A percentile compares a stretch with the other conserved stretches of the same genome.
phyloP scores from a whole-genome alignment of 768 basidiomycete genomes.

The Tylopilus rubrobrunneus region DNA sequence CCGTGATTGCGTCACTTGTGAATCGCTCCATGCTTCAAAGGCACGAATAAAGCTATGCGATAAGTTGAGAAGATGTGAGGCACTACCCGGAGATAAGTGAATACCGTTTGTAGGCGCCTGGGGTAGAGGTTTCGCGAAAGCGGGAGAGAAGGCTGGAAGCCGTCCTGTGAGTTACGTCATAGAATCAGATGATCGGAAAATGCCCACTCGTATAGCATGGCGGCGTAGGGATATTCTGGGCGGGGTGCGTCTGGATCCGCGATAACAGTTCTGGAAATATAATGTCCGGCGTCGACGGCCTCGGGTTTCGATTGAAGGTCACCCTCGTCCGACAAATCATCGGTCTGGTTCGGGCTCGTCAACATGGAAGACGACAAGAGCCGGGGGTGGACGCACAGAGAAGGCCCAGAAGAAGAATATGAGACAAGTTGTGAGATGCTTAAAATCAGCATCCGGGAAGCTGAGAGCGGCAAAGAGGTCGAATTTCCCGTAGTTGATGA shows the following conservation, averaged over 20 bases:
- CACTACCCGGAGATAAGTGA: background rate
- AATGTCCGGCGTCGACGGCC: slow-evolving; percentile 31
- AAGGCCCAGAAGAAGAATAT: slow-evolving; percentile 39
- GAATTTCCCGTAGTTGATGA: slow-evolving; percentile 36
- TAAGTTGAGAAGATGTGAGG: slow-evolving; percentile 1
- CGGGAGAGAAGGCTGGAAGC: slow-evolving; percentile 28
- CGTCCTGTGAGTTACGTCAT: slow-evolving; percentile 11
- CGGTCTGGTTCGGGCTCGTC: slow-evolving; percentile 24
- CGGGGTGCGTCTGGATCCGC: slow-evolving; percentile 24
- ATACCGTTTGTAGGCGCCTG: slow-evolving; percentile 34
- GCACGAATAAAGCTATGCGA: slow-evolving; percentile 31
- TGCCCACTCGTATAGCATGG: slow-evolving; percentile 38
- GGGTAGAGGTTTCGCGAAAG: slow-evolving; percentile 35
- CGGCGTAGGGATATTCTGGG: slow-evolving; percentile 35
- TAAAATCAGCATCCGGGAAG: slow-evolving; percentile 35
- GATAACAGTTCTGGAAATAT: slow-evolving; percentile 30
- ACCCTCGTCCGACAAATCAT: slow-evolving; percentile 37
- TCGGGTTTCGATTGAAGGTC: slow-evolving; percentile 34
- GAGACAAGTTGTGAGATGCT: slow-evolving; percentile 34
- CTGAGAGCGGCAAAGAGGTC: slow-evolving; percentile 37
- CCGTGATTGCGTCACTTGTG: slow-evolving; percentile 34
- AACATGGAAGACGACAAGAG: background rate
- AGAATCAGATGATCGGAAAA: background rate
- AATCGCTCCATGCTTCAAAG: slow-evolving; percentile 33
- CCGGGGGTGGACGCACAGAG: slow-evolving; percentile 22